phyloP scores from a whole-genome alignment of 2,329 filamentous ascomycete genomes.

The Colletotrichum sansevieriae region DNA sequence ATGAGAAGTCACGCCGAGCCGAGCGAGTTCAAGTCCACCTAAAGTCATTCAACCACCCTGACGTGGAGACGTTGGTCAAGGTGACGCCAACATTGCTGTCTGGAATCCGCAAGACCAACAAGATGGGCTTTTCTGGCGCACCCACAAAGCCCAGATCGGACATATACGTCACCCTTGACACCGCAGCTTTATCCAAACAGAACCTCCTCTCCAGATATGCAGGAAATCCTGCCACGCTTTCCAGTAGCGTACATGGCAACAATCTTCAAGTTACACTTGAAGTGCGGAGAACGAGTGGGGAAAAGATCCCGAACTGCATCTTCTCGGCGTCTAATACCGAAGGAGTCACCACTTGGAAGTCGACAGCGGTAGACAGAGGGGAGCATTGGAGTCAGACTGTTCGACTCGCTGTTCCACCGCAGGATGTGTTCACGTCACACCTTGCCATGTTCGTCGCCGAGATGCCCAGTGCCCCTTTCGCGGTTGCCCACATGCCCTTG shows the following conservation, averaged over 20 bases:
- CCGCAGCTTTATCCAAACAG: slow-evolving; percentile 83
- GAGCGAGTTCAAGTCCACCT: slow-evolving; percentile 85
- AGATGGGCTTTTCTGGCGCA: slow-evolving; percentile 94
- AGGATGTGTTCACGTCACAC: slow-evolving; percentile 86
- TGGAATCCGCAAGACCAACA: slow-evolving; percentile 82
- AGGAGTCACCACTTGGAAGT: slow-evolving; percentile 88
- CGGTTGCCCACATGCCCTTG: slow-evolving; percentile 90
- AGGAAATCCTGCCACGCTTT: slow-evolving; percentile 81
- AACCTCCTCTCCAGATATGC: slow-evolving; percentile 74
- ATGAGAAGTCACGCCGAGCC: slow-evolving; percentile 78
- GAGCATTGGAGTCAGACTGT: slow-evolving; percentile 91
- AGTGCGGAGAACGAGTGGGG: slow-evolving; percentile 82
- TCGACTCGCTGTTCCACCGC: slow-evolving; percentile 80
- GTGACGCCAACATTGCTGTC: slow-evolving; percentile 90
- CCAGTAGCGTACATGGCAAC: slow-evolving; percentile 70
- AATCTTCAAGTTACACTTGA: slow-evolving; percentile 93
- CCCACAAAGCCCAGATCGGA: slow-evolving; percentile 91
- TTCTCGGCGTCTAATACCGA: slow-evolving; percentile 85
- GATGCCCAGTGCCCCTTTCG: slow-evolving; percentile 88
- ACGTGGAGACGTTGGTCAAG: slow-evolving; percentile 85
- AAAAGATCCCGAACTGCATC: slow-evolving; percentile 89
- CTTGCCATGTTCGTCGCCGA: slow-evolving; percentile 92
- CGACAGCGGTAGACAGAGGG: slow-evolving; percentile 81
- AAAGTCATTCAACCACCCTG: slow-evolving; percentile 80
- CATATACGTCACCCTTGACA: slow-evolving; percentile 90